phyloP scores from a whole-genome alignment of 2,329 filamentous ascomycete species.

The Fusarium newnesense region DNA sequence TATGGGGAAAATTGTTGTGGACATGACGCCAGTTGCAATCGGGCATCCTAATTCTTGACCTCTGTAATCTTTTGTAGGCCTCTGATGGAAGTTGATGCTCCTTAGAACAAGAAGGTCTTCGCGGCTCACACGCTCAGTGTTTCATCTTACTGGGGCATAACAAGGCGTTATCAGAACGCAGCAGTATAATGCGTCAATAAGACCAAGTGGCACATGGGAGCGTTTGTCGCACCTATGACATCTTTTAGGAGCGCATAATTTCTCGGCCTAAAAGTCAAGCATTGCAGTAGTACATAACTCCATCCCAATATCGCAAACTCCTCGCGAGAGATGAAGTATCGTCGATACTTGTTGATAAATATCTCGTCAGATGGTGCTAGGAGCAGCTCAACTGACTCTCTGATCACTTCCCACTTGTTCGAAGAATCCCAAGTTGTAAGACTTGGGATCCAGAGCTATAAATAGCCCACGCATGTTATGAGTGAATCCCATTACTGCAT shows the following conservation, averaged over 20 bases:
- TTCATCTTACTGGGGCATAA: constrained; percentile 21
- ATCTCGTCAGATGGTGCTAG: not conserved
- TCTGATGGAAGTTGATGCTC: not conserved
- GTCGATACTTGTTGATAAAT: not conserved
- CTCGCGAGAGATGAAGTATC: constrained; percentile 1
- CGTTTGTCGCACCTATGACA: constrained; percentile 15
- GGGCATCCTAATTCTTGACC: constrained; percentile 18
- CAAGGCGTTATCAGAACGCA: constrained; percentile 12
- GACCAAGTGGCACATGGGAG: constrained; percentile 12
- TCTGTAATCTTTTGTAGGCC: constrained; percentile 12
- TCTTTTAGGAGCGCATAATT: not conserved
- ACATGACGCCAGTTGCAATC: not conserved
- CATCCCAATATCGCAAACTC: constrained; percentile 1
- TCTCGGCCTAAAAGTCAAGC: not conserved
- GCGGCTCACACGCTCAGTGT: constrained; percentile 16
- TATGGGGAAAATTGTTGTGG: not conserved
- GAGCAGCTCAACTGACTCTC: not conserved
- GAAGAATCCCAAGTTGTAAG: not conserved
- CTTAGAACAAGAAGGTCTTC: constrained; percentile 13
- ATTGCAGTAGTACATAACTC: not conserved
- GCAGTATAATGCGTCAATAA: constrained; percentile 5
- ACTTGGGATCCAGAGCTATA: not conserved
- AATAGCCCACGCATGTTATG: not conserved
- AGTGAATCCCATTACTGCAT: constrained; percentile 9
- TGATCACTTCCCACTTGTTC: not conserved